Conservation (phyloP, 2,329 filamentous ascomycete genomes). For the Coniochaeta pulveracea region DNA sequence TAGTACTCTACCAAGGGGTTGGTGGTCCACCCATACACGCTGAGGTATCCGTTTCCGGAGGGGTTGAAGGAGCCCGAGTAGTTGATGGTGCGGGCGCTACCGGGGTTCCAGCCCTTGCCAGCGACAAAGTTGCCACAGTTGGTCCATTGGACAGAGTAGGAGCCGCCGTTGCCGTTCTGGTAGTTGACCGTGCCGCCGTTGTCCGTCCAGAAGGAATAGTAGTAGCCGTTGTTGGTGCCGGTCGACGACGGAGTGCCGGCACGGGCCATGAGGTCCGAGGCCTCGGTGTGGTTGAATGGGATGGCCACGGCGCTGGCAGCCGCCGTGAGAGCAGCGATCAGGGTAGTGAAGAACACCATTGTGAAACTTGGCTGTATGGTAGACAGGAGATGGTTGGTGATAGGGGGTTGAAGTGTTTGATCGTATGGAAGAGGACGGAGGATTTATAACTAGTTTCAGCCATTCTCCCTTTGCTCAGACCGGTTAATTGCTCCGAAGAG, state of each 20-base stretch:
- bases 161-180: slow-evolving; percentile 38
- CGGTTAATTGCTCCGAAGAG: too few species aligned
- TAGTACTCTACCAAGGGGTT: slow-evolving; percentile 22
- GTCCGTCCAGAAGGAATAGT: slow-evolving; percentile 51
- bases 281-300: slow-evolving; percentile 21
- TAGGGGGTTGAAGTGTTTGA: too few species aligned
- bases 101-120: slow-evolving; percentile 37
- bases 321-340: slow-evolving; percentile 23
- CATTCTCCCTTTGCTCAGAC: too few species aligned
- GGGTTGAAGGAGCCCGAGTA: slow-evolving; percentile 35
- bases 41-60: slow-evolving; percentile 35
- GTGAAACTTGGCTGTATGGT: too few species aligned
- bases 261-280: slow-evolving; percentile 18
- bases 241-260: slow-evolving; percentile 31
- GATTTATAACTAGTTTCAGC: too few species aligned
- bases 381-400: too few species aligned
- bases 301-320: slow-evolving; percentile 21
- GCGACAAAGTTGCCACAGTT: slow-evolving; percentile 35
- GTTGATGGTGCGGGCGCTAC: slow-evolving; percentile 30
- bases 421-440: too few species aligned
- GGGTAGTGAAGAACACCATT: slow-evolving; percentile 27
- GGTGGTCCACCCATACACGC: slow-evolving; percentile 24
- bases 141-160: slow-evolving; percentile 37
- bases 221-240: slow-evolving; percentile 45
- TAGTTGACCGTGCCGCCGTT: slow-evolving; percentile 37